Evolutionary conservation across 768 basidiomycete species (phyloP).

Genomic region (Glaciozyma antarctica): DNA sequence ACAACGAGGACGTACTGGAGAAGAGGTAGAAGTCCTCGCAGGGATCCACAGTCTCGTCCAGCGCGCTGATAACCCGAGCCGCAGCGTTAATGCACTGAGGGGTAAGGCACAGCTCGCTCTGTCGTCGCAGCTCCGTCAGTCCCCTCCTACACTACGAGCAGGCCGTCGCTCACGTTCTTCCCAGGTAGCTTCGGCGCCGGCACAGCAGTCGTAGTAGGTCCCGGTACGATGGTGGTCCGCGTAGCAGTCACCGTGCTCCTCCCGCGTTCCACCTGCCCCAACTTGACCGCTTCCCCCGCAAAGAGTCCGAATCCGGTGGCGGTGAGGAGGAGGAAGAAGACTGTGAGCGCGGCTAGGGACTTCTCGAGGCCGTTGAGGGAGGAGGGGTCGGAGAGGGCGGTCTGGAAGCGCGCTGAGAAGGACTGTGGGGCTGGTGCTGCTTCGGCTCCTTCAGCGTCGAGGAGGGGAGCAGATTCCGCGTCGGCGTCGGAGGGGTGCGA

Average conservation of each 20-base stretch:
- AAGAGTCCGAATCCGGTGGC: slow-evolving; percentile 89
- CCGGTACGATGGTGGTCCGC: slow-evolving; percentile 33
- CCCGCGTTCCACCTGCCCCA: slow-evolving; percentile 6
- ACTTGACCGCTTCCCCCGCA: slow-evolving; percentile 49
- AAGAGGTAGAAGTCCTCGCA: slow-evolving; percentile 93
- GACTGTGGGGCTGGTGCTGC: background rate
- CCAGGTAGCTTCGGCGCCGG: slow-evolving; percentile 40
- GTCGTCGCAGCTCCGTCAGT: background rate
- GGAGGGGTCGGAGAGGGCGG: slow-evolving; percentile 41
- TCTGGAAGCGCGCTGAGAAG: background rate
- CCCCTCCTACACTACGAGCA: background rate
- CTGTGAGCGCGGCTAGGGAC: slow-evolving; percentile 61
- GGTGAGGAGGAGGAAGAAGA: slow-evolving; percentile 68
- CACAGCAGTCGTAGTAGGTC: slow-evolving; percentile 34
- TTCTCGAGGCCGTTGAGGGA: slow-evolving; percentile 76
- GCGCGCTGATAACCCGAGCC: slow-evolving; percentile 64
- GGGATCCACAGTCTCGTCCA: slow-evolving; percentile 77
- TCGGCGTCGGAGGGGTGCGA: no score
- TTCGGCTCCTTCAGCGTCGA: background rate
- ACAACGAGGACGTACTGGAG: slow-evolving; percentile 57
- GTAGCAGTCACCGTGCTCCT: slow-evolving; percentile 28
- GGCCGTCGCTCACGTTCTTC: slow-evolving; percentile 23
- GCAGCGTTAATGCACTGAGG: slow-evolving; percentile 72
- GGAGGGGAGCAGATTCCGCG: no score
- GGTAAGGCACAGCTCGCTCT: slow-evolving; percentile 60